Base-by-base conservation (phyloP, 306 rosid genomes). In the Lithocarpus polystachyus region DNA sequence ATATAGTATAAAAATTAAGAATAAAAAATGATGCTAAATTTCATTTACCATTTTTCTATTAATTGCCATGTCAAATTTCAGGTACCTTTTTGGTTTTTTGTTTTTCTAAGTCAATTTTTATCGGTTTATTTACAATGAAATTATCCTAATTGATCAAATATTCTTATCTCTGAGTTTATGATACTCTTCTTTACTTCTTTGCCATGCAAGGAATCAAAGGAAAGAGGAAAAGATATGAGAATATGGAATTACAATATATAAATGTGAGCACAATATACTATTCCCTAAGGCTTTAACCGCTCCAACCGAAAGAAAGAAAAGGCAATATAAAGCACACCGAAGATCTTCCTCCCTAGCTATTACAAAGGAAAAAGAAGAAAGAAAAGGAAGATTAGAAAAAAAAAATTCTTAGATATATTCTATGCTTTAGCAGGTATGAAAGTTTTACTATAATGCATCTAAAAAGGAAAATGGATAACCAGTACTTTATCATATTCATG, bases 171-270 rank as follows among this genome's bases (percentile, higher is more conserved):
- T 48, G 28, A 54, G 40, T 35, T 2, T 68, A 55, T 69, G 80
- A 68, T 67, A 40, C 68, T 29, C 33, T 54, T 15, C 72, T 33
- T 78, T 82, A 56, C 74, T 78, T 82, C 72, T 77, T 56, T n/a
- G 37, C 72, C 28, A 73, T 35, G 79, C 56, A 82, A 82, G 73
- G 77, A 78, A 82, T 74, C 67, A 73, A 77, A 15, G 73, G 71
- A 62, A n/a, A 70, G 29, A 23, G 22, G 17, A 55, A 56, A 23
- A n/a, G 23, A 9, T 6, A 29, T 59, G 19, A 37, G 14, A 68
- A 54, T 40, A 40, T 14, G 52, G 13, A 61, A 24, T 12, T 26
- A n/a, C 37, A 5, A 53, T 53, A 51, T 40, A 40, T 40, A 20
- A 75, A 64, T 2, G 24, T 17, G 20, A 31, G 6, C 31, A 19